Evolutionary conservation across 768 basidiomycete species (phyloP), one percentile per base, ranked within the genome.

Genomic region (Arthromyces matolae): DNA sequence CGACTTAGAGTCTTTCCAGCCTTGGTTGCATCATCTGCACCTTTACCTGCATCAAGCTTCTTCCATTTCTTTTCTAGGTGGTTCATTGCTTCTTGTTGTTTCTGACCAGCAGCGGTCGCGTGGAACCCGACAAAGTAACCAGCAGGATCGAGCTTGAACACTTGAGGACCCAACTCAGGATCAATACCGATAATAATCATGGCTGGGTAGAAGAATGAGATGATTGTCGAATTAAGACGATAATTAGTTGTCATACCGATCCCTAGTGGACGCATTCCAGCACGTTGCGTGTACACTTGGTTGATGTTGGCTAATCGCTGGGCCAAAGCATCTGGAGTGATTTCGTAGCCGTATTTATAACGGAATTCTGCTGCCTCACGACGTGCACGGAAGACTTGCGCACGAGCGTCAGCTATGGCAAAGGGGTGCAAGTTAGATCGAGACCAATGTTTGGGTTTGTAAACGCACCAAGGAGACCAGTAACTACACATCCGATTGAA

Each of bases 11-110:
- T 79, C 70, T 83, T 79, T 45, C 89, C 86, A 2, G 91, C 91
- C 38, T 77, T 76, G 12, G 77, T 75, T 12, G 91, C 76, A 64
- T 94, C 86, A 41, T 93, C 87, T 0, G 84, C 88, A 18, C 90
- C 89, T 43, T 70, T 71, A 13, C 88, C 88, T 19, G 77, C 79
- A 60, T 90, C 85, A 24, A 93, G 73, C 66, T 93, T 93, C 76
- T 98, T 99, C 94, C 93, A 98, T 65, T 92, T 91, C 74, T 98
- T 98, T 73, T 99, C 96, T 35, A 99, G 76, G 61, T 93, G 89
- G 66, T 98, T 98, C 84, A 94, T 96, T 1, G 92, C 93, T 63
- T 99, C 96, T 62, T 96, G 95, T 60, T 98, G 96, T 60, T 99
- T 98, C 66, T 90, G 88, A 0, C 96, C 96, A 2, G 94, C 87